Evolutionary conservation across 305 asterid genomes (phyloP).

Genomic region (Fraxinus latifolia): DNA sequence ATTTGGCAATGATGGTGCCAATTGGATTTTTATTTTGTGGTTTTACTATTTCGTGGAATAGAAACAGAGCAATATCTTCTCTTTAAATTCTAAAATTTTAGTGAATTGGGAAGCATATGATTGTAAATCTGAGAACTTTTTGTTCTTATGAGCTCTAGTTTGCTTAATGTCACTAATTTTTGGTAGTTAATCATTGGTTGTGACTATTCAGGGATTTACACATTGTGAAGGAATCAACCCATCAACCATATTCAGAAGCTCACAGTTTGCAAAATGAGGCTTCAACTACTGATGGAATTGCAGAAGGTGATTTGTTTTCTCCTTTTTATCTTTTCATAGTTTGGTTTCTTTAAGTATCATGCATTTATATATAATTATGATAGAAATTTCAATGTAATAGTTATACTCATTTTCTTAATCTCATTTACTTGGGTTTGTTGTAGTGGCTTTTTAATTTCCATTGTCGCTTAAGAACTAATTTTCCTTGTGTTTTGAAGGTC

Average conservation of each 20-base stretch:
- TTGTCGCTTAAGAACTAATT: constrained; percentile 10
- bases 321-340: background rate
- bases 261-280: constrained; percentile 27
- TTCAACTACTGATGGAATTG: constrained; percentile 19
- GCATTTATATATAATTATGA: background rate
- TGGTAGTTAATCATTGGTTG: constrained; percentile 14
- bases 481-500: constrained; percentile 30
- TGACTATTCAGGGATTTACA: constrained; percentile 35
- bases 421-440: constrained; percentile 11
- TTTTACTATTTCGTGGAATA: background rate
- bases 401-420: background rate
- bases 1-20: background rate
- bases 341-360: background rate
- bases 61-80: background rate
- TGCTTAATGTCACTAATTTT: constrained; percentile 5
- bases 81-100: background rate
- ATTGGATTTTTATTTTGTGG: background rate
- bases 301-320: constrained; percentile 33
- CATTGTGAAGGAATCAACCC: constrained; percentile 20
- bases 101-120: background rate
- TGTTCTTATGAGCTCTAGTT: background rate
- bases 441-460: background rate
- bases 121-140: constrained; percentile 8
- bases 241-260: constrained; percentile 22
- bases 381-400: background rate